Evolutionary conservation across 2,329 filamentous ascomycete genomes (phyloP).

Genomic region (Hirsutella thompsonii): DNA sequence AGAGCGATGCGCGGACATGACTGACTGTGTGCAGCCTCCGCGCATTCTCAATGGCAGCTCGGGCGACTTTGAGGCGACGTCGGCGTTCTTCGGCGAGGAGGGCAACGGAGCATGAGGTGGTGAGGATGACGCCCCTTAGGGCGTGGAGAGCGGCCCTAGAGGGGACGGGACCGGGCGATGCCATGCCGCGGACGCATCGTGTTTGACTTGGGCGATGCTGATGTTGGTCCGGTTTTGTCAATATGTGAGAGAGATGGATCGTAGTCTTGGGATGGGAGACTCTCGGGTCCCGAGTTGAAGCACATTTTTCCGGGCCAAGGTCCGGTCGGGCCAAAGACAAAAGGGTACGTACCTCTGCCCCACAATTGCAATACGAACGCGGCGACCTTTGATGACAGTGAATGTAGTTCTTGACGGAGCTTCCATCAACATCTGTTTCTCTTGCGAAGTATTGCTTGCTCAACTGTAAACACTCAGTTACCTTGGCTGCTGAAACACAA

Average conservation of each 20-base stretch:
- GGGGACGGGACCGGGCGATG: slow-evolving; percentile 33
- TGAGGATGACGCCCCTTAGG: slow-evolving; percentile 41
- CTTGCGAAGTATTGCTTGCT: too few relatives aligned
- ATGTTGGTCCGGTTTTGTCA: not conserved
- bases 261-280: too few relatives aligned
- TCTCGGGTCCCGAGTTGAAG: too few relatives aligned
- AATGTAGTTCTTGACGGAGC: too few relatives aligned
- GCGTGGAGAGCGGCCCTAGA: slow-evolving; percentile 42
- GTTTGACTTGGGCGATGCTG: not conserved
- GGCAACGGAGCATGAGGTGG: slow-evolving; percentile 43
- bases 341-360: too few relatives aligned
- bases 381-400: too few relatives aligned
- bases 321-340: too few relatives aligned
- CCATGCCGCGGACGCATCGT: slow-evolving; percentile 26
- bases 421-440: too few relatives aligned
- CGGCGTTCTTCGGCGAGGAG: slow-evolving; percentile 43
- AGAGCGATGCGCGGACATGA: not conserved
- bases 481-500: too few relatives aligned
- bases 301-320: too few relatives aligned
- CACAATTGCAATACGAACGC: too few relatives aligned
- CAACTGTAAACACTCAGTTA: too few relatives aligned
- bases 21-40: slow-evolving; percentile 32
- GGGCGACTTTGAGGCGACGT: slow-evolving; percentile 37
- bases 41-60: slow-evolving; percentile 37
- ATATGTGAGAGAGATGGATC: not conserved